Percentiles rank a stretch among this genome's conserved stretches.
Evolutionary conservation across 116 monocot genomes (phyloP).

Genomic region (Zostera marina): DNA sequence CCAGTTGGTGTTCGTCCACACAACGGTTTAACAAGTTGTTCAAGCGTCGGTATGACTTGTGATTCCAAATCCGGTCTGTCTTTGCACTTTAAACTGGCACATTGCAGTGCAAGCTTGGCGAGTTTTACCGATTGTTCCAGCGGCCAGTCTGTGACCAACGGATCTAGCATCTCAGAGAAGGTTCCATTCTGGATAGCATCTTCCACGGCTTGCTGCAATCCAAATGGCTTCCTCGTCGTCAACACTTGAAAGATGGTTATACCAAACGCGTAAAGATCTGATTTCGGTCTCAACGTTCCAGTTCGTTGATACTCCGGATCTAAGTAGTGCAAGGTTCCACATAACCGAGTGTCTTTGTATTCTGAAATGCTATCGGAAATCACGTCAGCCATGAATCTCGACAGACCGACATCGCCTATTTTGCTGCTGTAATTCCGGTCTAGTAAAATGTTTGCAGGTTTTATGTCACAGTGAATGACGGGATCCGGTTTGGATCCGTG

Average conservation of each 20-base stretch:
- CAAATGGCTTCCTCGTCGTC: constrained; percentile 34
- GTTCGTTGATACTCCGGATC: constrained; percentile 90
- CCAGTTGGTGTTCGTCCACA: constrained; percentile 22
- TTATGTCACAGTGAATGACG: constrained; percentile 81
- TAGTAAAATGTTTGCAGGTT: constrained; percentile 84
- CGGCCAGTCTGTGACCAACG: constrained; percentile 55
- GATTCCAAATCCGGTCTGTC: constrained; percentile 76
- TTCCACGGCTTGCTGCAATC: constrained; percentile 37
- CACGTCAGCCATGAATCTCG: constrained; percentile 49
- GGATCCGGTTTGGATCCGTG: constrained; percentile 78
- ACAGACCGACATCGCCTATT: constrained; percentile 80
- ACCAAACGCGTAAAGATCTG: constrained; percentile 78
- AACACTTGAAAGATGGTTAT: constrained; percentile 59
- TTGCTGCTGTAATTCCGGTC: constrained; percentile 58
- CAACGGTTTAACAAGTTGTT: neutral
- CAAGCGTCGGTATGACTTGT: constrained; percentile 57
- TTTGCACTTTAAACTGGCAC: constrained; percentile 50
- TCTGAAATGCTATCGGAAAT: constrained; percentile 30
- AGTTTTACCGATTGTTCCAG: constrained; percentile 44
- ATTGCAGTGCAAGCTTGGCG: constrained; percentile 53
- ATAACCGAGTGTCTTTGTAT: constrained; percentile 58
- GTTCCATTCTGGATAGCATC: constrained; percentile 32
- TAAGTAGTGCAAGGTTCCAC: constrained; percentile 72
- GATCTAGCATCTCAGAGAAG: constrained; percentile 43
- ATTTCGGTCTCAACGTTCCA: constrained; percentile 67